Percentiles rank a stretch among this genome's conserved stretches.
Conservation (phyloP, 176 grass and related monocot species). For the Musa troglodytarum region DNA sequence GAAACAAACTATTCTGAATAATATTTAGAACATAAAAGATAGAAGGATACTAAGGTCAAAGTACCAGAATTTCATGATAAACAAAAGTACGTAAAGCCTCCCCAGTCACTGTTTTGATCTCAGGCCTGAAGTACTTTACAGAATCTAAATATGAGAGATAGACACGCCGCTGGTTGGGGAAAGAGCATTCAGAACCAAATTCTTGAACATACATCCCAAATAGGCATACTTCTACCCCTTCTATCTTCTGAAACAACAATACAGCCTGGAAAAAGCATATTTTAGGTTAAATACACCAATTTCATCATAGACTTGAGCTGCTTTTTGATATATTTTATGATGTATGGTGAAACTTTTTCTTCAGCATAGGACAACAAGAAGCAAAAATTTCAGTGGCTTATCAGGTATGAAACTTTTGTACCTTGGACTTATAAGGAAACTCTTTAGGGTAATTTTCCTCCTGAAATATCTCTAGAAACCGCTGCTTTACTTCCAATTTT, state of each 20-base stretch:
- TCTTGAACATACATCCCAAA: slow-evolving; percentile 99
- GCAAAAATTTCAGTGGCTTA: not conserved
- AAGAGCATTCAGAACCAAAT: slow-evolving; percentile 87
- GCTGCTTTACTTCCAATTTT: slow-evolving; percentile 96
- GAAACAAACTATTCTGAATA: too few relatives aligned
- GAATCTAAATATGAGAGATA: slow-evolving; percentile 99
- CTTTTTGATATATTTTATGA: not conserved
- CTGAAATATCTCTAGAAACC: slow-evolving; percentile 97
- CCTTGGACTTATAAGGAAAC: slow-evolving; percentile 98
- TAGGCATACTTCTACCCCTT: slow-evolving; percentile 98
- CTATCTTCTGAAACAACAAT: slow-evolving; percentile 98
- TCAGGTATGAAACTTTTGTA: slow-evolving; percentile 10
- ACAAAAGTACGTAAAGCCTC: slow-evolving; percentile 90
- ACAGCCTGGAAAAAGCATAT: slow-evolving; percentile 64
- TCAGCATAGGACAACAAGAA: slow-evolving; percentile 13
- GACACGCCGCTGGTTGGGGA: slow-evolving; percentile 81
- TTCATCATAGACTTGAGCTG: slow-evolving; percentile 5
- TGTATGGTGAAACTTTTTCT: not conserved
- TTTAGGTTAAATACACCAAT: not conserved
- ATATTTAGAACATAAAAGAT: too few relatives aligned
- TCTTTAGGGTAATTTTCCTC: slow-evolving; percentile 97
- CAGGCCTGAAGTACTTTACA: slow-evolving; percentile 98
- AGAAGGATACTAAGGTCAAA: not conserved
- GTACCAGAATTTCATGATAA: slow-evolving; percentile 99
- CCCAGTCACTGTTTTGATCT: slow-evolving; percentile 66